phyloP scores from a whole-genome alignment of 345 rosid species.

The Brassica napus region Da-Ae NC_063442.1:40136501-40137000 shows the following conservation, averaged over 20 bases:
- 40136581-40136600: constrained; percentile 76
- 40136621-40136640: constrained; percentile 76
- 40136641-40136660: background rate
- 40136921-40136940: constrained; percentile 68
- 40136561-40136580: constrained; percentile 93
- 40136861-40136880: constrained; percentile 85
- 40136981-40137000: constrained; percentile 63
- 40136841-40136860: constrained; percentile 96
- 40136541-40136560: constrained; percentile 81
- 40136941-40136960: constrained; percentile 71
- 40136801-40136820: constrained; percentile 69
- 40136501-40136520: constrained; percentile 80
- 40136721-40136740: background rate
- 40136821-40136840: constrained; percentile 59
- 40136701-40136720: background rate
- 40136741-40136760: constrained; percentile 65
- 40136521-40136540: constrained; percentile 52
- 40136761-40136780: constrained; percentile 62
- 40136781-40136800: constrained; percentile 65
- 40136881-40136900: constrained; percentile 68
- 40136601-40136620: constrained; percentile 71
- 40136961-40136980: constrained; percentile 88
- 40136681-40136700: background rate
- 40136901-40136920: constrained; percentile 94
- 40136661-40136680: background rate